Conservation (phyloP, 2,329 filamentous ascomycete species). For the Claviceps sorghi region DNA sequence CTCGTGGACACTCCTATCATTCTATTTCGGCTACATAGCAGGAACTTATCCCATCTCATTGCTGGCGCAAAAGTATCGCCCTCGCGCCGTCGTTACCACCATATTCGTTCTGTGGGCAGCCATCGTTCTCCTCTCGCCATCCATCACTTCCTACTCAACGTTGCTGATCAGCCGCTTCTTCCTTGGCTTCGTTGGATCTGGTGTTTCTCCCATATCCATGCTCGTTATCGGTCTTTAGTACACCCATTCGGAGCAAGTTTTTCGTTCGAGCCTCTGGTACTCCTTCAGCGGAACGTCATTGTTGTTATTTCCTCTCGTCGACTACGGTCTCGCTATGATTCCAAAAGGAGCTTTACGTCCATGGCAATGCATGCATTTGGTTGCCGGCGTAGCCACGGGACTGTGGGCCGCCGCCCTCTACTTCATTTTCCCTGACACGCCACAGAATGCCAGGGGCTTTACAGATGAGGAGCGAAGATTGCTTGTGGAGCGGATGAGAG, state of each 20-base stretch:
- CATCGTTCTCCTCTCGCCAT: slow-evolving; percentile 11
- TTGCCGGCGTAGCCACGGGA: slow-evolving; percentile 18
- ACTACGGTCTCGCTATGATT: slow-evolving; percentile 21
- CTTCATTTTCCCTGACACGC: slow-evolving; percentile 16
- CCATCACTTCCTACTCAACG: slow-evolving; percentile 12
- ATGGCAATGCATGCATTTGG: slow-evolving; percentile 22
- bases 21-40: slow-evolving; percentile 19
- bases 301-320: slow-evolving; percentile 19
- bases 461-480: slow-evolving; percentile 14
- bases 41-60: slow-evolving; percentile 19
- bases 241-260: slow-evolving; percentile 22
- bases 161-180: slow-evolving; percentile 23
- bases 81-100: slow-evolving; percentile 14
- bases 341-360: slow-evolving; percentile 12
- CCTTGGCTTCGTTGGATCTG: slow-evolving; percentile 21
- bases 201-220: slow-evolving; percentile 21
- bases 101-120: slow-evolving; percentile 19
- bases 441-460: slow-evolving; percentile 16
- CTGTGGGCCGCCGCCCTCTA: slow-evolving; percentile 14
- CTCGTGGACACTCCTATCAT: slow-evolving; percentile 18
- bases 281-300: slow-evolving; percentile 23
- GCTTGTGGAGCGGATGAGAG: slow-evolving; percentile 13
- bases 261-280: slow-evolving; percentile 15
- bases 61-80: slow-evolving; percentile 15
- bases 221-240: slow-evolving; percentile 25